A percentile compares a stretch with the other conserved stretches of the same genome.
Evolutionary conservation across 495 filamentous ascomycete genomes (phyloP).

Genomic region (Daldinia grandis): DNA sequence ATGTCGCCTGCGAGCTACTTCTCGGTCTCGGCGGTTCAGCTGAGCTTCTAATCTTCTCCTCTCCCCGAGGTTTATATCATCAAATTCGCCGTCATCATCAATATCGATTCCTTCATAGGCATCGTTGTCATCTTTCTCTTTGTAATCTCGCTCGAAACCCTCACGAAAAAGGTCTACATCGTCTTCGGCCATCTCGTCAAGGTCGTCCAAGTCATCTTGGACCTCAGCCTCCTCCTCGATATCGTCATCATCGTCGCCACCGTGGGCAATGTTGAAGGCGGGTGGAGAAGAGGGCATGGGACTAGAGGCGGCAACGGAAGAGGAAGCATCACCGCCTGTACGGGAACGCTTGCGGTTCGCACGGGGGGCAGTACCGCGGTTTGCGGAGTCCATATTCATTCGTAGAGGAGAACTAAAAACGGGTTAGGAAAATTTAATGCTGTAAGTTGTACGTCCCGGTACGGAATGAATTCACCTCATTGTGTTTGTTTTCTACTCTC

Average conservation of each 20-base stretch:
- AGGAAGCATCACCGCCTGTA: conserved; percentile 74
- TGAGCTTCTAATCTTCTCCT: conserved; percentile 85
- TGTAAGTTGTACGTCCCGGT: not conserved
- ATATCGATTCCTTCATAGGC: conserved; percentile 56
- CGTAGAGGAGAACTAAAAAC: conserved; percentile 76
- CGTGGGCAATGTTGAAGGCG: conserved; percentile 62
- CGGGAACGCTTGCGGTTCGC: conserved; percentile 82
- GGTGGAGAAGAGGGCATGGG: conserved; percentile 60
- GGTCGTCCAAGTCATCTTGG: conserved; percentile 85
- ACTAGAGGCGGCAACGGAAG: conserved; percentile 69
- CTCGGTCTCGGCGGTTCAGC: conserved; percentile 82
- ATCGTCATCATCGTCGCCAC: conserved; percentile 75
- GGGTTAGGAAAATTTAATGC: conserved; percentile 10
- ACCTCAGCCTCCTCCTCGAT: conserved; percentile 76
- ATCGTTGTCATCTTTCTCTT: conserved; percentile 60
- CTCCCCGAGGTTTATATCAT: conserved; percentile 78
- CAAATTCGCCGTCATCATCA: conserved; percentile 70
- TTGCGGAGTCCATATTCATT: conserved; percentile 84
- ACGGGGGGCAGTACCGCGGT: conserved; percentile 69
- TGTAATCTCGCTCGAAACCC: conserved; percentile 88
- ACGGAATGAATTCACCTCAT: conserved; percentile 50
- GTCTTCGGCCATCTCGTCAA: conserved; percentile 96
- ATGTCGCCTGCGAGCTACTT: conserved; percentile 74
- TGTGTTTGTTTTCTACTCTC: conserved; percentile 27
- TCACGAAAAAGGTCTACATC: conserved; percentile 94